phyloP scores from a whole-genome alignment of 225 moss, liverwort and hornwort species.

The Antitrichia curtipendula region DNA sequence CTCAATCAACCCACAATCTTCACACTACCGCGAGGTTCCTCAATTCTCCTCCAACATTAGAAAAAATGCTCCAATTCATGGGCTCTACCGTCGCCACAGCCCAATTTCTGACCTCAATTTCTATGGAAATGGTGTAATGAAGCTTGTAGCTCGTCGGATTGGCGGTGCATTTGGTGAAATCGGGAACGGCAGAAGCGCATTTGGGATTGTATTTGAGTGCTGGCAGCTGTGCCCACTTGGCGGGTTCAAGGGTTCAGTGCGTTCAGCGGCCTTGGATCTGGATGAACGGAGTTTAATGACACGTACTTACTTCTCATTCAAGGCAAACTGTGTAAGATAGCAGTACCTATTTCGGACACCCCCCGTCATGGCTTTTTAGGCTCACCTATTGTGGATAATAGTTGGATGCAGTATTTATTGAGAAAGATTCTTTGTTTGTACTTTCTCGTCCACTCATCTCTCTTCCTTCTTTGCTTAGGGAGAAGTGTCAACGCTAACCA shows the following conservation, averaged over 20 bases:
- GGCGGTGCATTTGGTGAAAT: not conserved
- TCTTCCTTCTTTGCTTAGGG: too few species aligned
- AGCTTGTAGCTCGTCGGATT: not conserved
- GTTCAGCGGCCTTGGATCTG: too few species aligned
- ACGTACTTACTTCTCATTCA: not conserved
- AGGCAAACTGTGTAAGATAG: not conserved
- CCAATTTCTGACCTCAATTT: not conserved
- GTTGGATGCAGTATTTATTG: too few species aligned
- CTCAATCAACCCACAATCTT: not conserved
- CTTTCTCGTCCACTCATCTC: too few species aligned
- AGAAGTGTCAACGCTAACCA: too few species aligned
- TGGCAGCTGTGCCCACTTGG: not conserved
- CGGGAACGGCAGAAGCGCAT: not conserved
- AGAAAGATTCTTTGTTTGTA: too few species aligned
- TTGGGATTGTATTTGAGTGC: not conserved
- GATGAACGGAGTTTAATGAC: not conserved
- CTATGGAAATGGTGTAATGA: not conserved
- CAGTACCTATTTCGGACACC: too few species aligned
- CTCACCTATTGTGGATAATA: too few species aligned
- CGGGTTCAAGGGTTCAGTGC: not conserved
- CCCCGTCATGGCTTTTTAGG: too few species aligned
- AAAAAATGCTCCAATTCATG: not conserved
- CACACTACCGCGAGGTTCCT: not conserved
- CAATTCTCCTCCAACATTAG: not conserved
- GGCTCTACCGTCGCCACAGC: not conserved